Evolutionary conservation across 2,329 filamentous ascomycete genomes (phyloP).

Genomic region (Xenoacremonium recifei): DNA sequence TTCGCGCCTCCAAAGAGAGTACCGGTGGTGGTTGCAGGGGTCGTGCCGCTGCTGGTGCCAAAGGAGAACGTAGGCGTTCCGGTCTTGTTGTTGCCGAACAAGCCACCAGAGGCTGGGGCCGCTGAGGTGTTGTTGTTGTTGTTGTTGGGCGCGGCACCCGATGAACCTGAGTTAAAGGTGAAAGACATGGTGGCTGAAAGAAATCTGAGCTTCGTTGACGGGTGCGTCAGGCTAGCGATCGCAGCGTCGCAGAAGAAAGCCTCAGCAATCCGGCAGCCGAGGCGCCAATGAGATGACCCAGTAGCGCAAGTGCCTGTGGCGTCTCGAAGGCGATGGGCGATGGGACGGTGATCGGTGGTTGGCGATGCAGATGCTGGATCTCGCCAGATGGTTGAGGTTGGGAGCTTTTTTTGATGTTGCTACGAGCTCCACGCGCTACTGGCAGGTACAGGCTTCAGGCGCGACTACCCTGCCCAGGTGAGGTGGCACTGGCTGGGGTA

Average conservation of each 20-base stretch:
- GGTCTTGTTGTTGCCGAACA: conserved; percentile 40
- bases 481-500: conserved; percentile 5
- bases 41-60: conserved; percentile 26
- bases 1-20: conserved; percentile 33
- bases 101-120: conserved; percentile 38
- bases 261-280: conserved; percentile 6
- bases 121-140: conserved; percentile 32
- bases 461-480: conserved; percentile 8
- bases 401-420: conserved; percentile 28
- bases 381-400: conserved; percentile 15
- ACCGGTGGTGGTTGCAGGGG: conserved; percentile 26
- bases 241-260: conserved; percentile 7
- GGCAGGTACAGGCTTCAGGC: no score
- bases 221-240: conserved; percentile 12
- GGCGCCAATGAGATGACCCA: background rate
- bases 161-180: conserved; percentile 35
- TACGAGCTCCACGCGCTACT: conserved; percentile 16
- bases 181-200: conserved; percentile 31
- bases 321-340: conserved; percentile 12
- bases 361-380: conserved; percentile 16
- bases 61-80: conserved; percentile 42
- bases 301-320: conserved; percentile 5
- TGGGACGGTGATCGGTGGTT: conserved; percentile 15
- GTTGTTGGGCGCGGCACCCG: conserved; percentile 31
- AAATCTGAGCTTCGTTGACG: conserved; percentile 17